A percentile compares a stretch with the other conserved stretches of the same genome.
Conservation (phyloP, 2,329 filamentous ascomycete genomes). For the Salinomyces thailandicus region DNA sequence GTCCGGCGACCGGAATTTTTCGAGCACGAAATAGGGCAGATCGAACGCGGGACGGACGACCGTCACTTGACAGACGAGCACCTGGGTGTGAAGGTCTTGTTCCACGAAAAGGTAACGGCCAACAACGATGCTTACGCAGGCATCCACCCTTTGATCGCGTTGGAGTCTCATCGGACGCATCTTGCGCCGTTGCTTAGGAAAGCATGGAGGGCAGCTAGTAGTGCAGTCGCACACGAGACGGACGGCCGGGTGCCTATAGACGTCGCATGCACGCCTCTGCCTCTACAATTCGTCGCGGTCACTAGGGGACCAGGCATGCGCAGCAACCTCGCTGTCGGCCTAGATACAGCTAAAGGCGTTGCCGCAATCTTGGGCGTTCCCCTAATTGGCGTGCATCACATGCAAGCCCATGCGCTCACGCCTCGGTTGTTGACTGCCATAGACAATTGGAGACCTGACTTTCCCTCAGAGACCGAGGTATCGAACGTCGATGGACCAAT, state of each 20-base stretch:
- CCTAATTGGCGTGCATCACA: slow-evolving; percentile 81
- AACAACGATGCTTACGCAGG: slow-evolving; percentile 66
- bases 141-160: slow-evolving; percentile 67
- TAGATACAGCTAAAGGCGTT: slow-evolving; percentile 80
- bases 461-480: neutral
- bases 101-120: slow-evolving; percentile 71
- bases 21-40: neutral
- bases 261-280: too few species aligned
- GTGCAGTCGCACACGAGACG: neutral
- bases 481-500: neutral
- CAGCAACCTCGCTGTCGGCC: slow-evolving; percentile 62
- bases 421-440: slow-evolving; percentile 52
- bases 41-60: neutral
- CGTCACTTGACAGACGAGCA: neutral
- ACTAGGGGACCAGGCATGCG: slow-evolving; percentile 88
- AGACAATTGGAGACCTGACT: neutral
- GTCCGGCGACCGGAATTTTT: neutral
- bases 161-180: slow-evolving; percentile 62
- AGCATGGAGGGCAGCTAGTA: slow-evolving; percentile 31
- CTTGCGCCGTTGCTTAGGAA: slow-evolving; percentile 58
- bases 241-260: too few species aligned
- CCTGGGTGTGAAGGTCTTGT: slow-evolving; percentile 37
- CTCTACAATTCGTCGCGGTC: slow-evolving; percentile 76
- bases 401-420: slow-evolving; percentile 93
- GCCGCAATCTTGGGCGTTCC: slow-evolving; percentile 74